Evolutionary conservation across 2,329 filamentous ascomycete species (phyloP).

Genomic region (Hypoxylon sp.): DNA sequence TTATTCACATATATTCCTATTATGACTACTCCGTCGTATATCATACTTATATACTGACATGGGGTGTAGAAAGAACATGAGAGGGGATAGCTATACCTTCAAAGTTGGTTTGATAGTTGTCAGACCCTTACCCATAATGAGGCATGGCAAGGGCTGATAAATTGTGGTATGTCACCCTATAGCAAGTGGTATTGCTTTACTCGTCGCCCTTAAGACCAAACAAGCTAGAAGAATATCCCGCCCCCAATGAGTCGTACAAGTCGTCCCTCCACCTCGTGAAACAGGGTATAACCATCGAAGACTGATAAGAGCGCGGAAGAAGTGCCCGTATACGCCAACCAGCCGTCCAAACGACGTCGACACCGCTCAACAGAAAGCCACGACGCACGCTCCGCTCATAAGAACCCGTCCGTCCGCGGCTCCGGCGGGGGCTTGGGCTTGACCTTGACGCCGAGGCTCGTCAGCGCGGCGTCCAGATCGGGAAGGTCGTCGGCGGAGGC

Average conservation of each 20-base stretch:
- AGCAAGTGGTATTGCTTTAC: neutral
- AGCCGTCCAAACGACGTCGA: neutral
- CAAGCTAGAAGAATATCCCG: neutral
- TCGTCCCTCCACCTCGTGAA: neutral
- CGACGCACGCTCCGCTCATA: slow-evolving; percentile 31
- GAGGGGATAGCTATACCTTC: neutral
- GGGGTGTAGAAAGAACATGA: neutral
- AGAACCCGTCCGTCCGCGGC: slow-evolving; percentile 48
- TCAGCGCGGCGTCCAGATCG: slow-evolving; percentile 63
- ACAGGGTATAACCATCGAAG: neutral
- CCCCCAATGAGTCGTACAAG: neutral
- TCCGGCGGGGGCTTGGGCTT: slow-evolving; percentile 53
- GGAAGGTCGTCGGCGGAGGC: slow-evolving; percentile 65
- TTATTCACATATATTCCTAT: too few species aligned
- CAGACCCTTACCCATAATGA: neutral
- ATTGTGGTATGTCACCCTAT: neutral
- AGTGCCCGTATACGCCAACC: slow-evolving; percentile 5
- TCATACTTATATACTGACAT: neutral
- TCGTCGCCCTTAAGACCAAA: neutral
- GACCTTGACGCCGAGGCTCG: slow-evolving; percentile 61
- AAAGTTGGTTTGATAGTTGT: neutral
- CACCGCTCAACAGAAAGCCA: neutral
- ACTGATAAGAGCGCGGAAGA: neutral
- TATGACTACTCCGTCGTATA: too few species aligned
- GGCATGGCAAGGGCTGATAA: neutral